phyloP scores from a whole-genome alignment of 2,329 filamentous ascomycete genomes.

The Talaromyces piceae region DNA sequence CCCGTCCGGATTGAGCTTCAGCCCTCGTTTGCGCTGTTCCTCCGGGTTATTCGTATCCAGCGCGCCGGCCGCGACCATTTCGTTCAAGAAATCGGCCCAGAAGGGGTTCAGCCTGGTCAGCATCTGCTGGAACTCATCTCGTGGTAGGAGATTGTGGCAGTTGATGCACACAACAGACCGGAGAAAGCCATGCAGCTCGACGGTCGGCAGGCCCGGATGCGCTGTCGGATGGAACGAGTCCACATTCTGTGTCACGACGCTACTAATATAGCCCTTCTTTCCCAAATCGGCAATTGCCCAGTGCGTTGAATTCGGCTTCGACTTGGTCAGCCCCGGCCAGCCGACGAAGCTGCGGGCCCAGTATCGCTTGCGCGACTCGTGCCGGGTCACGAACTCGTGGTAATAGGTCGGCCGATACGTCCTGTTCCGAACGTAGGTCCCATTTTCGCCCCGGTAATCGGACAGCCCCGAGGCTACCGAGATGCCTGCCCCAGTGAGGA shows the following conservation, averaged over 20 bases:
- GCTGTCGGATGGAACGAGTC: conserved; percentile 82
- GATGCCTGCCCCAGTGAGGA: conserved; percentile 79
- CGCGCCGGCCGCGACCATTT: conserved; percentile 66
- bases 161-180: conserved; percentile 72
- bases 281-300: conserved; percentile 67
- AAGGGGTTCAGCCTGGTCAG: conserved; percentile 73
- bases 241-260: conserved; percentile 90
- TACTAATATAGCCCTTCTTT: conserved; percentile 62
- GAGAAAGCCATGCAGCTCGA: conserved; percentile 89
- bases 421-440: conserved; percentile 89
- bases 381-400: conserved; percentile 74
- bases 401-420: conserved; percentile 87
- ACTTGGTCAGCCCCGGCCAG: conserved; percentile 73
- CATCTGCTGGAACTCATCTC: conserved; percentile 67
- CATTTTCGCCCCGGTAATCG: conserved; percentile 83
- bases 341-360: conserved; percentile 94
- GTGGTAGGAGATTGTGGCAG: conserved; percentile 64
- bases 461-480: conserved; percentile 88
- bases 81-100: conserved; percentile 70
- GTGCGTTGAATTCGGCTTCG: conserved; percentile 74
- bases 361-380: conserved; percentile 84
- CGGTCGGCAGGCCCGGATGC: conserved; percentile 65
- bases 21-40: conserved; percentile 58
- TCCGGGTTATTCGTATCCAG: conserved; percentile 69
- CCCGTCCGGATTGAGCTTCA: conserved; percentile 86